Conservation (phyloP, 2,329 filamentous ascomycete genomes). For the Phyllosticta citrichinensis region DNA sequence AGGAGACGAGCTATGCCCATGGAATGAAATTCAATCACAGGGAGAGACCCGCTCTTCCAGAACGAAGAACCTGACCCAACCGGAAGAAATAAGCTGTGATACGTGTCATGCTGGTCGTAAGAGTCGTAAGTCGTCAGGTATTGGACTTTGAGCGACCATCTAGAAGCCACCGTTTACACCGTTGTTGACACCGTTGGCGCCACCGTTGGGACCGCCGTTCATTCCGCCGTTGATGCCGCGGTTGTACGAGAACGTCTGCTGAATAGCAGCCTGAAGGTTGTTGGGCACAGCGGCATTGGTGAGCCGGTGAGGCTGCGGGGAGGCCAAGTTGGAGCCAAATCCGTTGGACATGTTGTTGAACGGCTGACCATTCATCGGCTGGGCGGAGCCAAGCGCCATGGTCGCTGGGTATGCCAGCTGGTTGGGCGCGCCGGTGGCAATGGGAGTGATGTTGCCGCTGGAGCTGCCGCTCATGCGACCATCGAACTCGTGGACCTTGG, state of each 20-base stretch:
- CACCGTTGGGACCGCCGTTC: neutral
- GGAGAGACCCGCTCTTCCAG: neutral
- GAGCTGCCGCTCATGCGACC: slow-evolving; percentile 8
- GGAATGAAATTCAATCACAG: neutral
- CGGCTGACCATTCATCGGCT: neutral
- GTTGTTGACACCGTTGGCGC: neutral
- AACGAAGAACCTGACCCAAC: neutral
- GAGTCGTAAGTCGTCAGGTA: neutral
- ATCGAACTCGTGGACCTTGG: slow-evolving; percentile 63
- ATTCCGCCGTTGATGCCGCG: neutral
- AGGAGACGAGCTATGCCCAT: too few relatives aligned
- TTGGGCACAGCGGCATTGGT: slow-evolving; percentile 25
- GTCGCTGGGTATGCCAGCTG: slow-evolving; percentile 3
- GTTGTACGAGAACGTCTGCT: slow-evolving; percentile 16
- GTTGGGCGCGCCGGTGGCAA: neutral
- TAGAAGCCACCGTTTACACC: neutral
- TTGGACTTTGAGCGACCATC: neutral
- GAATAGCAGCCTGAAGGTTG: slow-evolving; percentile 27
- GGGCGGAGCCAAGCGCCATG: neutral
- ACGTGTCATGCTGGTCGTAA: neutral
- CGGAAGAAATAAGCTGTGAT: neutral
- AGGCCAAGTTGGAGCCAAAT: slow-evolving; percentile 6
- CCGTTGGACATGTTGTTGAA: slow-evolving; percentile 9
- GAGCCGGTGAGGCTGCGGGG: slow-evolving; percentile 9
- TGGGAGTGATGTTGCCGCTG: slow-evolving; percentile 4